Evolutionary conservation across 2,329 filamentous ascomycete species (phyloP), one percentile per base, ranked within the genome.

Genomic region (Pezicula carpinea): DNA sequence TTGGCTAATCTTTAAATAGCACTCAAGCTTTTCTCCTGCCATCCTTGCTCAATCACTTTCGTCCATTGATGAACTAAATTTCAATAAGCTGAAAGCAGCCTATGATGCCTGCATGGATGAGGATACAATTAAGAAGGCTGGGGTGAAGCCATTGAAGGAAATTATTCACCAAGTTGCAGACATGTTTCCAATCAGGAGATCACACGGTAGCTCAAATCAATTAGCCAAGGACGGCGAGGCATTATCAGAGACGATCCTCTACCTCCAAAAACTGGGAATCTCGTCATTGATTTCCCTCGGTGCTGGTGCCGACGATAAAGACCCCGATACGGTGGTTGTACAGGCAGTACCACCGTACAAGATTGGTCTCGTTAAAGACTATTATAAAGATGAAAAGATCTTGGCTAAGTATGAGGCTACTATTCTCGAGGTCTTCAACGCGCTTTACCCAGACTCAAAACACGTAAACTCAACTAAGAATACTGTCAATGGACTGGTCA

Each of bases 31-130:
- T 53, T 77, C 72, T 38, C 73, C 70, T 15, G 59, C 59, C 43
- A 65, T 67, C 42, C 62, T 74, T 10, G 44, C 54, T 7, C 51
- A 56, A 8, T 42, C 62, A 2, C 59, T 67, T 11, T 68, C 70
- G 36, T 71, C 69, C 3, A 66, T 69, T 1, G 80, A 84, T 48
- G 70, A 79, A 57, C 64, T 75, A 23, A 89, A 86, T 59, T 87
- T 87, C 58, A 66, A 77, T 50, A 83, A 84, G 63, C 67, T 89
- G 59, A 78, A 84, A 61, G 65, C 73, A 39, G 77, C 75, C 0
- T 89, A 87, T 57, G 67, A 79, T 51, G 76, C 83, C 29, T 89
- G 85, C 59, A 75, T 85, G 63, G 72, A 88, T 55, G 76, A 83
- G 59, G 69, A 75, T 6, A 64, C 68, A 8, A 75, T 86, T 42